phyloP scores from a whole-genome alignment of 176 grass and related monocot genomes.

The Puccinellia tenuiflora region DNA sequence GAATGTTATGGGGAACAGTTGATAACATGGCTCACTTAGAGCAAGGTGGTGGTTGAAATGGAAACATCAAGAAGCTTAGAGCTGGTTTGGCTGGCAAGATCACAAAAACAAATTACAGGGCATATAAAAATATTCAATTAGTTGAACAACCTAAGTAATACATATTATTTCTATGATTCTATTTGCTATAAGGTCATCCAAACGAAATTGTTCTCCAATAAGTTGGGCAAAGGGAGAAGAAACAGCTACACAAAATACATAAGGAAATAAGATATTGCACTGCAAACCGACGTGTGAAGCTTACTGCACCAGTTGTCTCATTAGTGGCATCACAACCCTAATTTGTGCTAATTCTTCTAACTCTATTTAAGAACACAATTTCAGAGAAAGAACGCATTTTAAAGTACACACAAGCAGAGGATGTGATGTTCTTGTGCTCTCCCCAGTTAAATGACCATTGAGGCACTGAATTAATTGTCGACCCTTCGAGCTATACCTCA shows the following conservation, averaged over 20 bases:
- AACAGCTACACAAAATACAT: not conserved
- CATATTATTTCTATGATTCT: not conserved
- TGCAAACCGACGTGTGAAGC: not conserved
- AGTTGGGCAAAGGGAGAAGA: not conserved
- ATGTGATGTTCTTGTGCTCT: not conserved
- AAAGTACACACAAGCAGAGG: not conserved
- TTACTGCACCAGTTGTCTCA: not conserved
- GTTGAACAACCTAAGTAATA: constrained; percentile 6
- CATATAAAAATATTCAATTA: not conserved
- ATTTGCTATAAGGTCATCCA: not conserved
- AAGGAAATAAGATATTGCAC: too few relatives aligned
- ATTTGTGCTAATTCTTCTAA: not conserved
- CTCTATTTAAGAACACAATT: not conserved
- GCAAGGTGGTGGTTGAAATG: constrained; percentile 26
- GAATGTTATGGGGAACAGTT: constrained; percentile 1
- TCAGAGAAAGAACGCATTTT: not conserved
- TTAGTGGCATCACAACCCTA: not conserved
- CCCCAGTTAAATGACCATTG: not conserved
- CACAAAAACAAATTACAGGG: not conserved
- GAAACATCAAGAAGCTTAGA: constrained; percentile 26
- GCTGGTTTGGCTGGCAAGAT: not conserved
- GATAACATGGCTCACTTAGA: not conserved
- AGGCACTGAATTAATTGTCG: not conserved
- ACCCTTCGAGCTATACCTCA: not conserved
- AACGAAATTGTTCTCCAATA: not conserved